Base-by-base conservation (phyloP, 441 rosid species). In the Mallotus japonicus region DNA sequence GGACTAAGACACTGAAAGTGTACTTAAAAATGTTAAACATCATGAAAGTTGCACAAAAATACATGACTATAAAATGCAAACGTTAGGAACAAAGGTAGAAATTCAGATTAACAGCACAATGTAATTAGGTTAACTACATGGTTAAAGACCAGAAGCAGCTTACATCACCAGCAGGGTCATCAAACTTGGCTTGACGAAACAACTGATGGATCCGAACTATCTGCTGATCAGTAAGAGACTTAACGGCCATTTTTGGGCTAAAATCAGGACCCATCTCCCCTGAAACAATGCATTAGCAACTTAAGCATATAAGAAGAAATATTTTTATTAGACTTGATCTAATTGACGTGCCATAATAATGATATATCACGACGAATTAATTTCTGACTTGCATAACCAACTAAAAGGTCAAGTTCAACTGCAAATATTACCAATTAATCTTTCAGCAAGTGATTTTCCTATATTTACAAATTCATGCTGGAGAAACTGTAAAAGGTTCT, bases 251-350 rank as follows among this genome's bases (percentile, higher is more conserved):
- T 86, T 85, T 92, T 54, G 90, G 91, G 86, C 85, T 84, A 79
- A 92, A 95, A 5, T 91, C 97, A 34, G 95, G 90, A 66, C 98
- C 99, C 99, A 95, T 88, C 86, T 95, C 99, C 65, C 97, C 99
- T 95, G 81, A 74, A 66, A 71, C 37, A 71, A 28, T 42, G 47
- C 51, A 71, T 44, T 42, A 47, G 72, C 59, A 74, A 73, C 70
- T 71, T 71, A 63, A 67, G 75, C 57, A 77, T 70, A 50, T 24
- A 67, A 65, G 63, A 24, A 55, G 40, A 37, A 37, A 37, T 37
- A 37, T 37, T 37, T 37, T 37, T 3, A 44, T 40, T 20, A 22
- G 40, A 6, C 4, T 44, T 62, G 12, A 34, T 63, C 16, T 51
- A 60, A 61, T 61, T 61, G 77, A 19, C 40, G 50, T 34, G 46